phyloP scores from a whole-genome alignment of 2,329 filamentous ascomycete species.

The Xylaria arbuscula region DNA sequence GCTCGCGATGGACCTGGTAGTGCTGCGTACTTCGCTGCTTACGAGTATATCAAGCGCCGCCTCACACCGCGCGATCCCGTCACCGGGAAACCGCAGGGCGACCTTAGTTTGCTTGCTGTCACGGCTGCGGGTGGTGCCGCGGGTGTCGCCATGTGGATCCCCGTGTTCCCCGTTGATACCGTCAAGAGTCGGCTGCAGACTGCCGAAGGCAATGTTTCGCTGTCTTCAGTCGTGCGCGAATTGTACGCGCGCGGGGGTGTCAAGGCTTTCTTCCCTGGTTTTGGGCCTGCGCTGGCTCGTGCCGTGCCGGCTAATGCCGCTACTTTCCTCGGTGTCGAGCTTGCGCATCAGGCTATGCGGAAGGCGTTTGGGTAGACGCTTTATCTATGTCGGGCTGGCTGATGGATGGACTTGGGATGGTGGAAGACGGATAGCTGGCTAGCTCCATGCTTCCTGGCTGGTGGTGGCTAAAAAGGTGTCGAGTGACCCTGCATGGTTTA shows the following conservation, averaged over 20 bases:
- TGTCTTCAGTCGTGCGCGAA: constrained; percentile 81
- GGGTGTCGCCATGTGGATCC: constrained; percentile 98
- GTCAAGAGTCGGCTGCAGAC: constrained; percentile 95
- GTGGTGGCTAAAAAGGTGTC: too few species aligned
- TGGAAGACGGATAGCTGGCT: neutral
- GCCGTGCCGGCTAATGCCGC: constrained; percentile 97
- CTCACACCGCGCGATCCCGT: constrained; percentile 84
- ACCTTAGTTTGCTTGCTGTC: constrained; percentile 84
- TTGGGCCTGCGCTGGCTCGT: constrained; percentile 90
- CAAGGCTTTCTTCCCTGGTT: constrained; percentile 96
- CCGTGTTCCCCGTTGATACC: constrained; percentile 96
- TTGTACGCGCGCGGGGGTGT: constrained; percentile 86
- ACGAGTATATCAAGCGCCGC: constrained; percentile 91
- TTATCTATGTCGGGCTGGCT: constrained; percentile 9
- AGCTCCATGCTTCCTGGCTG: neutral
- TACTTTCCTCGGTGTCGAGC: constrained; percentile 87
- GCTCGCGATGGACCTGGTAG: constrained; percentile 93
- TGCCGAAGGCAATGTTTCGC: constrained; percentile 83
- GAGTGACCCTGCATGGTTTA: too few species aligned
- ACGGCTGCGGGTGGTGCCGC: constrained; percentile 89
- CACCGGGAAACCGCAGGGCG: constrained; percentile 76
- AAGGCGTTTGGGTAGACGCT: constrained; percentile 69
- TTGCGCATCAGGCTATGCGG: constrained; percentile 85
- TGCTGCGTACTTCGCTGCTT: constrained; percentile 96
- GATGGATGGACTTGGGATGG: neutral